Conservation (phyloP, 73 alveolate genomes). For the Paramecium biaurelia region DNA sequence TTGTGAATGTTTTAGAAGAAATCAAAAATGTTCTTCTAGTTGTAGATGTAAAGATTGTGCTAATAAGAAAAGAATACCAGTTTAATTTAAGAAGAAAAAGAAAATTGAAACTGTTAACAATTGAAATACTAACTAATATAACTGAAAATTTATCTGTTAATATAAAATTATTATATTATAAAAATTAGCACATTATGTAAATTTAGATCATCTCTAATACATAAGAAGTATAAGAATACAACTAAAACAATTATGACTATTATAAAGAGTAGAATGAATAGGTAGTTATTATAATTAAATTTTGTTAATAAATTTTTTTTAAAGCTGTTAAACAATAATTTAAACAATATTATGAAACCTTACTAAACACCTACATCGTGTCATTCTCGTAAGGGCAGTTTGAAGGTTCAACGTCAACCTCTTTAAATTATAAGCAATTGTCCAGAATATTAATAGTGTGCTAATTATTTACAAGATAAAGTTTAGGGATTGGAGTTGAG, state of each 20-base stretch:
- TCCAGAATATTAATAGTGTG: not conserved
- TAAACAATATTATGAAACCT: not conserved
- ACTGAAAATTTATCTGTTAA: not conserved
- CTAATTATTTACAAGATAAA: not conserved
- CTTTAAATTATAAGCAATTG: not conserved
- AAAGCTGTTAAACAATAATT: not conserved
- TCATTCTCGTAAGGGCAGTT: constrained; percentile 47
- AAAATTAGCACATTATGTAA: not conserved
- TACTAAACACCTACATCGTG: not conserved
- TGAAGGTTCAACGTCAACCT: constrained; percentile 20
- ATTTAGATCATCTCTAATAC: too few species aligned
- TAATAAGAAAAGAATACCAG: not conserved
- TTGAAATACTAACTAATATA: not conserved
- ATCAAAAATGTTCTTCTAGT: not conserved
- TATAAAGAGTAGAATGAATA: not conserved
- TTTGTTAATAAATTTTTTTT: not conserved
- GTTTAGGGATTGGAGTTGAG: constrained; percentile 24
- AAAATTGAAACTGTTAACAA: not conserved
- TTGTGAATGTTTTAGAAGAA: not conserved
- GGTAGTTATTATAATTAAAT: not conserved
- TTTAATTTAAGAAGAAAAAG: not conserved
- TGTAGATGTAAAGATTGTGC: constrained; percentile 12
- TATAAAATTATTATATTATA: not conserved
- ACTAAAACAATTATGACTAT: not conserved
- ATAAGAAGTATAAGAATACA: too few species aligned